Base-by-base conservation (phyloP, 345 rosid species). In the Pseudoturritis turrita region DNA sequence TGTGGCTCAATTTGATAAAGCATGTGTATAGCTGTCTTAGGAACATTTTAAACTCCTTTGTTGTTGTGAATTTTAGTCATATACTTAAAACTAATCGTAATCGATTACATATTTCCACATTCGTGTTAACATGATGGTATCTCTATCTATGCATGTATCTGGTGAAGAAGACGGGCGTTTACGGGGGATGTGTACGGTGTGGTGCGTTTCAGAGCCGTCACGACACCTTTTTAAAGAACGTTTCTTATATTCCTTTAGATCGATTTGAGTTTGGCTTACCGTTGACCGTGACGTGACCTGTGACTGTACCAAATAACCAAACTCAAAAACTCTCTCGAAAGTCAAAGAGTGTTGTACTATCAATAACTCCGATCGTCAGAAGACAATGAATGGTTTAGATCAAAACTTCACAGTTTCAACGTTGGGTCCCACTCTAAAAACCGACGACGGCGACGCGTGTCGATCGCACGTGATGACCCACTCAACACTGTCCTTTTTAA, bases 171-270 rank as follows among this genome's bases (percentile, higher is more conserved):
- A 68, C 78, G 78, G 68, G 74, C 21, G 35, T 47, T 65, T 56
- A 37, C 44, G 51, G 33, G 51, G n/a, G n/a, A 33, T 33, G 37
- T 41, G 72, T 58, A 51, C 72, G 78, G 78, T 67, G 62, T 67
- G 47, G 68, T 75, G 68, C 69, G 47, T 75, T 68, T 61, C 22
- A 61, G 74, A 75, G 69, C 57, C 78, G 74, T 75, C 63, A 75
- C 78, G 78, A 52, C 64, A 75, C 4, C 69, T 64, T 68, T 68
- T 60, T 4, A 9, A 39, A 40, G 56, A 68, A 33, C 73, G 56
- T n/a, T 29, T 57, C 65, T 33, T 47, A 55, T 73, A 45, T 46
- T 73, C 51, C 37, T 2, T 49, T 29, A 10, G 11, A 33, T 33
- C 40, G 13, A 67, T n/a, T 56, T 46, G 2, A 39, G 35, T 29